These are phyloP conservation scores for Lentithecium fluviatile DNA, from an alignment of 495 filamentous ascomycete species.

Conservation along the genomic window DNA sequence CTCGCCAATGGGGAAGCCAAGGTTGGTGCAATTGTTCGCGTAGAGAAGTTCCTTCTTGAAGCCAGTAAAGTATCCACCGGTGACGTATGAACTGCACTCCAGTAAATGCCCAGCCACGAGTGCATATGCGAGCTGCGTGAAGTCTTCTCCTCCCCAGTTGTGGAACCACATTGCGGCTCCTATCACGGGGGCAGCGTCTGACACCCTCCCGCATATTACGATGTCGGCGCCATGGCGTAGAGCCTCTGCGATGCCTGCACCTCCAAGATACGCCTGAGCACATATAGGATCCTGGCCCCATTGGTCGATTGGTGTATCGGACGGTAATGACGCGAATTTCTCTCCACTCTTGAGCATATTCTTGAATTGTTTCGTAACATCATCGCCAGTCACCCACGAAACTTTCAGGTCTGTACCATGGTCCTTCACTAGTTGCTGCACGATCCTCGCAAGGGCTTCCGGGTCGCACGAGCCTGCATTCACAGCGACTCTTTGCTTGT, in stretches of 20 bases:
- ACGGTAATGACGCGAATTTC: slow-evolving; percentile 37
- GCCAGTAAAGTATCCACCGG: too few species aligned
- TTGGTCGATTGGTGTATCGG: slow-evolving; percentile 46
- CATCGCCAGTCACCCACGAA: slow-evolving; percentile 54
- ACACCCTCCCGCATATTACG: slow-evolving; percentile 43
- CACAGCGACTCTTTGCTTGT: slow-evolving; percentile 55
- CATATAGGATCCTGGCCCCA: slow-evolving; percentile 55
- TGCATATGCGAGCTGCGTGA: too few species aligned
- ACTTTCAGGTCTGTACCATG: slow-evolving; percentile 53
- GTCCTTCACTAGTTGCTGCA: slow-evolving; percentile 46
- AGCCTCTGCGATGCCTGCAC: slow-evolving; percentile 38
- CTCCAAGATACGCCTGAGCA: slow-evolving; percentile 46
- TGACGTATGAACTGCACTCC: too few species aligned
- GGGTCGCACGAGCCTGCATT: slow-evolving; percentile 58
- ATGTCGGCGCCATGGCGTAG: slow-evolving; percentile 42
- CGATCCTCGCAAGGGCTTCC: slow-evolving; percentile 48
- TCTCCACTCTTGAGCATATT: slow-evolving; percentile 43
- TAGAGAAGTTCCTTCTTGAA: too few species aligned
- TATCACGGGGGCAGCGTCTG: slow-evolving; percentile 41
- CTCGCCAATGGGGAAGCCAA: too few species aligned
- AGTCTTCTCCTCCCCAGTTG: too few species aligned
- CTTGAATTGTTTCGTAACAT: slow-evolving; percentile 49
- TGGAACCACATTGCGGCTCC: too few species aligned
- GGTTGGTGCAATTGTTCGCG: too few species aligned
- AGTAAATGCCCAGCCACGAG: too few species aligned